phyloP scores from a whole-genome alignment of 2,329 filamentous ascomycete species.

The Alternaria alternata region DNA sequence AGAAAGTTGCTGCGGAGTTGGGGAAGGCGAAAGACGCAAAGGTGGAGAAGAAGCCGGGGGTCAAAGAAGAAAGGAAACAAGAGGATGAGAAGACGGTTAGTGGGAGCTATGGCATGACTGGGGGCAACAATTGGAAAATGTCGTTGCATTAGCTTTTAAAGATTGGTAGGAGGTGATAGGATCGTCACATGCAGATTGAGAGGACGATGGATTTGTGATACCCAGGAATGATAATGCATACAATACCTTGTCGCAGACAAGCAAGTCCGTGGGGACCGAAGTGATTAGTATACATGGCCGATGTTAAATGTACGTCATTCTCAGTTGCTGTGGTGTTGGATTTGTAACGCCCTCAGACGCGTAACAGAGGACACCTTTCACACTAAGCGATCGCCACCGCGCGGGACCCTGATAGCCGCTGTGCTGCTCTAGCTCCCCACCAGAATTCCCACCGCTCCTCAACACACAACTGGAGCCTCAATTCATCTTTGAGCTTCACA shows the following conservation, averaged over 20 bases:
- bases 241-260: not conserved
- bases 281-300: not conserved
- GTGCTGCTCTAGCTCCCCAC: constrained; percentile 23
- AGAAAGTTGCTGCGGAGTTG: constrained; percentile 27
- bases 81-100: constrained; percentile 42
- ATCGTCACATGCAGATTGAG: not conserved
- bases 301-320: constrained; percentile 1
- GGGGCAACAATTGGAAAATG: constrained; percentile 41
- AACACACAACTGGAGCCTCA: constrained; percentile 27
- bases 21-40: constrained; percentile 13
- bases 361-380: constrained; percentile 40
- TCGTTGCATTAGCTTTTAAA: constrained; percentile 22
- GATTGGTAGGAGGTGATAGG: not conserved
- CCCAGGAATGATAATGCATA: not conserved
- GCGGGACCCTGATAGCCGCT: constrained; percentile 25
- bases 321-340: constrained; percentile 18
- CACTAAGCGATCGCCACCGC: constrained; percentile 39
- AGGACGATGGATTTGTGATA: not conserved
- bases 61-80: constrained; percentile 7
- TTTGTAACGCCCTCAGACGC: constrained; percentile 34
- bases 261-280: not conserved
- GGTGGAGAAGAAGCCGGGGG: constrained; percentile 10
- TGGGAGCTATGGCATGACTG: constrained; percentile 46
- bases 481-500: constrained; percentile 29
- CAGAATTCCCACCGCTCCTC: constrained; percentile 22